Evolutionary conservation across 306 rosid genomes (phyloP).

Genomic region (Herpetospermum pedunculosum): DNA sequence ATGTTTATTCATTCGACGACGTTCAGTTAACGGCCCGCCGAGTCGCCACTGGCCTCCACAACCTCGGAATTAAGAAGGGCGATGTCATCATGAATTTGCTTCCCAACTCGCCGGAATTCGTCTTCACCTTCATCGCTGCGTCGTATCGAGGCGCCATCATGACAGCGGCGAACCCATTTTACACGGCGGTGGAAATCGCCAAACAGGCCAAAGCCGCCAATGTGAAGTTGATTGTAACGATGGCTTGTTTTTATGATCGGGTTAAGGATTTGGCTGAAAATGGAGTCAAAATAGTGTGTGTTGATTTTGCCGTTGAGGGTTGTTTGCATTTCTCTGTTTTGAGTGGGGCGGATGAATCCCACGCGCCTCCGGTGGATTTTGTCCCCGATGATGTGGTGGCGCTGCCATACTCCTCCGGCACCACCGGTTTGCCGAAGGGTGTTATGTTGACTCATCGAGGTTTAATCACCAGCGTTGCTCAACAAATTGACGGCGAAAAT

Average conservation of each 20-base stretch:
- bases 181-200: constrained; percentile 35
- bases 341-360: constrained; percentile 16
- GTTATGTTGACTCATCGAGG: constrained; percentile 84
- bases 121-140: constrained; percentile 51
- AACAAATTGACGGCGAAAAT: constrained; percentile 77
- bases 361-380: constrained; percentile 19
- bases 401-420: constrained; percentile 74
- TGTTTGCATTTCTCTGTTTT: constrained; percentile 43
- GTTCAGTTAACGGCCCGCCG: constrained; percentile 31
- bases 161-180: constrained; percentile 65
- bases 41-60: constrained; percentile 40
- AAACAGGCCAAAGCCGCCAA: constrained; percentile 60
- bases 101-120: constrained; percentile 62
- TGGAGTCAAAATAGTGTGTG: constrained; percentile 23
- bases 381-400: constrained; percentile 42
- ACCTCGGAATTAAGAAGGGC: constrained; percentile 33
- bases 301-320: constrained; percentile 22
- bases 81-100: constrained; percentile 56
- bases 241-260: constrained; percentile 31
- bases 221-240: constrained; percentile 36
- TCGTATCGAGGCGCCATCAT: constrained; percentile 43
- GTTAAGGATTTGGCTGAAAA: constrained; percentile 28
- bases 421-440: constrained; percentile 69
- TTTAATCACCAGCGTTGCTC: constrained; percentile 49
- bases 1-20: constrained; percentile 30